Base-by-base conservation (phyloP, 1,284 basidiomycete genomes). In the Tylopilus sp. region DNA sequence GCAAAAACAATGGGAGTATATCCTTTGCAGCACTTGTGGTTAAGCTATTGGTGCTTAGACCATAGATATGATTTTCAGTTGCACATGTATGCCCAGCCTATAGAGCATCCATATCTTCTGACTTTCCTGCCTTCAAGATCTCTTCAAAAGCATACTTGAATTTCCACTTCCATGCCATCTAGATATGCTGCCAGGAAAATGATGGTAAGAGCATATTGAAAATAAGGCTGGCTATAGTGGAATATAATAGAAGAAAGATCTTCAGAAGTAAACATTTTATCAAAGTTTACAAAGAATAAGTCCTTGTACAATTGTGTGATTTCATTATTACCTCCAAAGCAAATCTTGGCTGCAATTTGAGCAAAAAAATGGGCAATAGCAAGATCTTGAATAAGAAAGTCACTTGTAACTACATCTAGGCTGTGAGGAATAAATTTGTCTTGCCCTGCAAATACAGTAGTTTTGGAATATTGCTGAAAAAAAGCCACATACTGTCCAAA, bases 351-450 rank as follows among this genome's bases (percentile, higher is more conserved):
- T 25, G 70, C 68, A 0, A 79, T 19, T 12, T 72, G 34, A 2
- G 77, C 81, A 66, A 81, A 78, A 0, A 77, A 78, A 0, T 76
- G 55, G 2, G 75, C 73, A 3, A 81, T 17, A 0, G 67, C 72
- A 1, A 80, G 75, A 8, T 75, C 62, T 59, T 82, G 78, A 2
- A 82, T 69, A 0, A 81, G 25, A 0, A 82, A 14, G 23, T 81
- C 71, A 0, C 74, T 65, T 0, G 65, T 71, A 6, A 81, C 31
- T 0, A 68, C 76, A 66, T 78, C 73, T 0, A 82, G 50, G 0
- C 72, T 65, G 42, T 79, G 77, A 0, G 79, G 79, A n/a, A 82
- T 78, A 0, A 79, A 58, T 31, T 75, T 78, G 48, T 82, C 77
- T 0, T 57, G 21, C 0, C 75, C 71, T 0, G 68, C 72, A 1